Percentiles rank a stretch among this genome's conserved stretches.
Conservation (phyloP, 1,284 basidiomycete species). For the Cutaneotrichosporon arboriforme region DNA sequence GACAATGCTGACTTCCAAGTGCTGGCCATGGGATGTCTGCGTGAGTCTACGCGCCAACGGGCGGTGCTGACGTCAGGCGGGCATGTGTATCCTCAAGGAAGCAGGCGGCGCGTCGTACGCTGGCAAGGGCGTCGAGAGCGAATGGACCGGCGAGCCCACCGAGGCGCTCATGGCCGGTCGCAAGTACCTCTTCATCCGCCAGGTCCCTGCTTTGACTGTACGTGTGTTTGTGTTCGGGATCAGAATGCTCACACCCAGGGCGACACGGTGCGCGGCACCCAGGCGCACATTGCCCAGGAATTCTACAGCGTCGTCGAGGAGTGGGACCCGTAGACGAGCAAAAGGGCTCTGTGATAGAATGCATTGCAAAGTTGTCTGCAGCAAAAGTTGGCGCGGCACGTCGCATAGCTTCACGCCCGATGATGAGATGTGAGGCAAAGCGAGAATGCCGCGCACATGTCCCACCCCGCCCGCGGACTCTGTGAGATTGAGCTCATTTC, state of each 20-base stretch:
- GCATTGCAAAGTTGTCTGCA: no score
- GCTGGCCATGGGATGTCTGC: constrained; percentile 82
- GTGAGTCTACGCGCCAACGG: constrained; percentile 48
- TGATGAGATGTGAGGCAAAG: not conserved
- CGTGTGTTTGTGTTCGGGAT: no score
- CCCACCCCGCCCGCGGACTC: constrained; percentile 17
- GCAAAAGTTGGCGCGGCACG: not conserved
- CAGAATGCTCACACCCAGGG: constrained; percentile 21
- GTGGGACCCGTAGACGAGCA: constrained; percentile 49
- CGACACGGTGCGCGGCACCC: constrained; percentile 65
- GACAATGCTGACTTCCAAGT: constrained; percentile 23
- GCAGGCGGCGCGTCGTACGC: constrained; percentile 76
- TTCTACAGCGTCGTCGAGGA: constrained; percentile 81
- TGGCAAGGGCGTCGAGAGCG: constrained; percentile 52
- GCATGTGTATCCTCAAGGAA: constrained; percentile 86
- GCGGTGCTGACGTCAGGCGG: constrained; percentile 53
- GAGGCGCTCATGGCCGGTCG: constrained; percentile 69
- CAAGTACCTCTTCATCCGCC: constrained; percentile 73
- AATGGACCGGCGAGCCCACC: constrained; percentile 42
- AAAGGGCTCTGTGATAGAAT: no score
- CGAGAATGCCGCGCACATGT: constrained; percentile 4
- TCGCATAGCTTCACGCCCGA: not conserved
- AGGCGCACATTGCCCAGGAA: constrained; percentile 72
- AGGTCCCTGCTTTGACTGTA: constrained; percentile 24
- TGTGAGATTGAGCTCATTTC: not conserved